A percentile compares a stretch with the other conserved stretches of the same genome.
phyloP scores from a whole-genome alignment of 2,329 filamentous ascomycete genomes.

The Plectosphaerella sp. region DNA sequence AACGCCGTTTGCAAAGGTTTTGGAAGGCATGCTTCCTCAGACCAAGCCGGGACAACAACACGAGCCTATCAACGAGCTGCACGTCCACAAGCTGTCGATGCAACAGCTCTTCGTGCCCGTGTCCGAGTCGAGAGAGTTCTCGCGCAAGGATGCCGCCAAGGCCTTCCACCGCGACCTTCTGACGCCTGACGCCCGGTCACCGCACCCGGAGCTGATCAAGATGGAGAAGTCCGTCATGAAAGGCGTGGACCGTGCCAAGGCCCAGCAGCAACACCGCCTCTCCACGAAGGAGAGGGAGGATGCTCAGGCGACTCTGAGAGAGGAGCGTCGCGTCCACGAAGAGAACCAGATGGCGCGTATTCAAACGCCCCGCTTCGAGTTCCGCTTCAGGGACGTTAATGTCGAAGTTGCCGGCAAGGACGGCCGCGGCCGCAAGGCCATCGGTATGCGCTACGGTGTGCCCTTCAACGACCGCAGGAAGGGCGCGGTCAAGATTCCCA shows the following conservation, averaged over 20 bases:
- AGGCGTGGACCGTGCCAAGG: slow-evolving; percentile 21
- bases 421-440: slow-evolving; percentile 45
- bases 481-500: slow-evolving; percentile 65
- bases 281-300: slow-evolving; percentile 39
- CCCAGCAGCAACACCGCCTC: slow-evolving; percentile 33
- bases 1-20: slow-evolving; percentile 68
- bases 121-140: slow-evolving; percentile 59
- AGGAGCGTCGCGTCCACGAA: slow-evolving; percentile 26
- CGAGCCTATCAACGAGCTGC: slow-evolving; percentile 61
- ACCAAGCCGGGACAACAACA: slow-evolving; percentile 43
- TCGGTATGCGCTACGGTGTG: slow-evolving; percentile 61
- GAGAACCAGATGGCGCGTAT: slow-evolving; percentile 38
- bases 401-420: slow-evolving; percentile 50
- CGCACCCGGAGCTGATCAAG: slow-evolving; percentile 56
- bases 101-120: slow-evolving; percentile 63
- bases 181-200: slow-evolving; percentile 56
- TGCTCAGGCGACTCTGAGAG: slow-evolving; percentile 26
- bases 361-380: slow-evolving; percentile 52
- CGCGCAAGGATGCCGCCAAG: slow-evolving; percentile 60
- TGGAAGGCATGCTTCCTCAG: slow-evolving; percentile 74
- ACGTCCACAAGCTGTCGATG: slow-evolving; percentile 56
- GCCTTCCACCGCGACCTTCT: slow-evolving; percentile 59
- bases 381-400: slow-evolving; percentile 57
- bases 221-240: slow-evolving; percentile 44
- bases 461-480: slow-evolving; percentile 59